phyloP scores from a whole-genome alignment of 1,284 basidiomycete species.

The Trichosporon asahii region DNA sequence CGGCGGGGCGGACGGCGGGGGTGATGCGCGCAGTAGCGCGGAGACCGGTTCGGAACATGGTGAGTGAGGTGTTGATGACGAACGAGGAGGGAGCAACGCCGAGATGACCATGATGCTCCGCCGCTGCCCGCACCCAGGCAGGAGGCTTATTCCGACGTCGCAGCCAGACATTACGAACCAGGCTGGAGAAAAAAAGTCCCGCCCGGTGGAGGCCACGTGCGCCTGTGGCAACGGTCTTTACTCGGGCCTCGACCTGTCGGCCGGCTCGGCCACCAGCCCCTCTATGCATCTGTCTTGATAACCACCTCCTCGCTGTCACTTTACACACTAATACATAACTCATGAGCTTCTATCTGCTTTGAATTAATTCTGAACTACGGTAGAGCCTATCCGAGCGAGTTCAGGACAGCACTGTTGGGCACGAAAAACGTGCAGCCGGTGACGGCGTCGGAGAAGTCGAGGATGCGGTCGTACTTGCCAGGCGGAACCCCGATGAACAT shows the following conservation, averaged over 20 bases:
- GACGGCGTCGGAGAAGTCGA: conserved; percentile 20
- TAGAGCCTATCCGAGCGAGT: background rate
- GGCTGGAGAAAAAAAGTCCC: background rate
- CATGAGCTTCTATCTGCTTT: background rate
- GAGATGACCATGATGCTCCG: background rate
- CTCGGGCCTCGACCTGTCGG: too few species aligned
- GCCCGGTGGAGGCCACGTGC: background rate
- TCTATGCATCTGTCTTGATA: background rate
- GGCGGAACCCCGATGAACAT: conserved; percentile 25
- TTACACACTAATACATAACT: background rate
- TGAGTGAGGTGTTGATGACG: background rate
- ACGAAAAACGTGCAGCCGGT: conserved; percentile 23
- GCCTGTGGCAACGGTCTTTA: background rate
- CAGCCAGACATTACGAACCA: background rate
- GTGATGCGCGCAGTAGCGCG: background rate
- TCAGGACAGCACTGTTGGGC: conserved; percentile 15
- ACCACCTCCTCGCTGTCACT: background rate
- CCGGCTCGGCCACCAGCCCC: too few species aligned
- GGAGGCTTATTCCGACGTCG: conserved; percentile 2
- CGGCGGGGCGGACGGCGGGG: background rate
- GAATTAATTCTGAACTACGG: background rate
- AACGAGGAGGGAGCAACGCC: background rate
- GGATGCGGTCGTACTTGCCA: conserved; percentile 23
- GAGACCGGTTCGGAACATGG: conserved; percentile 7
- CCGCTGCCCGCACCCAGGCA: background rate